Percentiles rank a stretch among this genome's conserved stretches.
Conservation (phyloP, 257 asterid genomes). For the Anisodus tanguticus region DNA sequence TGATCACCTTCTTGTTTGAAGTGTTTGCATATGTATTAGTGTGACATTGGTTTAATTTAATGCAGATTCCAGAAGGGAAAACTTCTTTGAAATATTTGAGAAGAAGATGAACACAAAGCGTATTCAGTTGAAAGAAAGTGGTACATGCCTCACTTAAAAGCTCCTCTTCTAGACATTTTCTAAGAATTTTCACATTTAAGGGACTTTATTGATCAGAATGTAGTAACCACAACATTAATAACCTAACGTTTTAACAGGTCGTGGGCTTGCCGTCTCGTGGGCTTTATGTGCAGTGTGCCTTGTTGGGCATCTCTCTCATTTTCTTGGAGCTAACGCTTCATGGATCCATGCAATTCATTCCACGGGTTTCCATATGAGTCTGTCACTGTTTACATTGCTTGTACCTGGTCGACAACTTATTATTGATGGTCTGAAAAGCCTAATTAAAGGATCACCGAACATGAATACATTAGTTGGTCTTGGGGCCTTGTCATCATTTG, state of each 20-base stretch:
- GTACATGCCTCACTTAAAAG: slow-evolving; percentile 46
- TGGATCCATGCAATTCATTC: slow-evolving; percentile 97
- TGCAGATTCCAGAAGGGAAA: slow-evolving; percentile 82
- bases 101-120: slow-evolving; percentile 88
- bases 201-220: slow-evolving; percentile 25
- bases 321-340: slow-evolving; percentile 88
- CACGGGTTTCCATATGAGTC: slow-evolving; percentile 85
- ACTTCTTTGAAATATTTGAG: slow-evolving; percentile 79
- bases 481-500: slow-evolving; percentile 97
- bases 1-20: slow-evolving; percentile 5
- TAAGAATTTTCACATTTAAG: background rate
- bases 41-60: slow-evolving; percentile 33
- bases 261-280: slow-evolving; percentile 94
- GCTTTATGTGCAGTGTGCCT: slow-evolving; percentile 92
- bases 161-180: slow-evolving; percentile 7
- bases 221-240: slow-evolving; percentile 34
- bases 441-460: slow-evolving; percentile 87
- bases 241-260: slow-evolving; percentile 69
- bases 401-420: slow-evolving; percentile 95
- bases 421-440: slow-evolving; percentile 86
- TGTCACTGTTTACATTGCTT: slow-evolving; percentile 85
- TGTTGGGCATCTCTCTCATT: slow-evolving; percentile 90
- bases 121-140: slow-evolving; percentile 76
- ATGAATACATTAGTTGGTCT: slow-evolving; percentile 99
- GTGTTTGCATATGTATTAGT: slow-evolving; percentile 28